A percentile compares a stretch with the other conserved stretches of the same genome.
These are phyloP conservation scores for Calocera viscosa DNA, from an alignment of 768 basidiomycete genomes.

Conservation along the genomic window DNA sequence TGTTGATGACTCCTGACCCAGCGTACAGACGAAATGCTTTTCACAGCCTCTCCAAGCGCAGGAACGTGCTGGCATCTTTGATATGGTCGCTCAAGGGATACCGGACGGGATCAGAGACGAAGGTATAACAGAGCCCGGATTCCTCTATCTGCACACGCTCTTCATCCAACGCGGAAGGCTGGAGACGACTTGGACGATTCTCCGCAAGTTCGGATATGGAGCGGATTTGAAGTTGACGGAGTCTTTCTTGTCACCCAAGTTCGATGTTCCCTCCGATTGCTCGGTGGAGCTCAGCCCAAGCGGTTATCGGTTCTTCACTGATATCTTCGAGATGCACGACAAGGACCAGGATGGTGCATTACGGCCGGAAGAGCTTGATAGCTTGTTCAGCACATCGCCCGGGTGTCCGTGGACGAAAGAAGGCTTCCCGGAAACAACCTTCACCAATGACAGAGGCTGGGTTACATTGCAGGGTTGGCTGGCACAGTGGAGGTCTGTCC, in stretches of 20 bases:
- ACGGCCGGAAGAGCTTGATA: constrained; percentile 66
- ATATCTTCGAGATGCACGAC: constrained; percentile 90
- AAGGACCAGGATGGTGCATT: constrained; percentile 97
- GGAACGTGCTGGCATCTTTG: constrained; percentile 93
- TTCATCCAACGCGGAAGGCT: constrained; percentile 92
- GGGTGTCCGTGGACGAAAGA: constrained; percentile 94
- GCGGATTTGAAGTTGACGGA: constrained; percentile 86
- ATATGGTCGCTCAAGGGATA: constrained; percentile 72
- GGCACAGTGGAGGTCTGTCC: constrained; percentile 85
- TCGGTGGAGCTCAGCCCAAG: constrained; percentile 89
- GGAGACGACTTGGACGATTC: constrained; percentile 96
- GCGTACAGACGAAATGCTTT: constrained; percentile 76
- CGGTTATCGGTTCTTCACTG: constrained; percentile 94
- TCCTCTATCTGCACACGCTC: constrained; percentile 86
- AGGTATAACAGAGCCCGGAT: constrained; percentile 85
- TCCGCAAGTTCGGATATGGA: constrained; percentile 90
- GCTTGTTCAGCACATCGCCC: constrained; percentile 85
- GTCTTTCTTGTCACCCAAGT: constrained; percentile 80
- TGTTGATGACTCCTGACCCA: too few relatives aligned
- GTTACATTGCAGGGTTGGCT: constrained; percentile 97
- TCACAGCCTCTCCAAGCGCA: constrained; percentile 81
- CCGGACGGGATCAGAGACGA: constrained; percentile 53
- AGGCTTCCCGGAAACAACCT: constrained; percentile 80
- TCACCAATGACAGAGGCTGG: constrained; percentile 73
- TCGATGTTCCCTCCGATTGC: constrained; percentile 86